Evolutionary conservation across 164 flowering plant species (phyloP), one percentile per base, ranked within the genome.

Genomic region (Brasenia schreberi): DNA sequence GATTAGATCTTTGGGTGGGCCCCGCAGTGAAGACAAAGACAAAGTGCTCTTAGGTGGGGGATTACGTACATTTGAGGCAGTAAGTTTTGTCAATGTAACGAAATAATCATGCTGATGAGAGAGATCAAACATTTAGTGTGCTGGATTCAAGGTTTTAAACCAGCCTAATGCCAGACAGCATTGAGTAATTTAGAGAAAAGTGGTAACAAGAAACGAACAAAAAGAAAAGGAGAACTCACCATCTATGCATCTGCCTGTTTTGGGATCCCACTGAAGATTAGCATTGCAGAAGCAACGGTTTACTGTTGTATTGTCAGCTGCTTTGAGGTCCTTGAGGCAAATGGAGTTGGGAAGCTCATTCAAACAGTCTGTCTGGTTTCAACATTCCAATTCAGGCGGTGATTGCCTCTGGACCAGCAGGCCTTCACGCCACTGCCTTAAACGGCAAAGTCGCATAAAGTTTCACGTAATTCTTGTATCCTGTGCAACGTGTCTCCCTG

Each of bases 391-490:
- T 66, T 87, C 88, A 3, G 75, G 71, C 17, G 88, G 87, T 18
- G 84, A 65, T 64, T 80, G 70, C 93, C 93, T 85, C 65, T 85
- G 93, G 62, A 85, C 81, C 73, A 85, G 89, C 72, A 87, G 44
- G 0, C 93, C 93, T 70, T 84, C 85, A 67, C 81, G 82, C 90
- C 90, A 87, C 52, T 80, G 75, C 42, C 45, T 73, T 0, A 80
- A 75, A 3, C n/a, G n/a, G 85, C 70, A 58, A 73, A 77, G 14
- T 67, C 0, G 75, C 69, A 71, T 85, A 78, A 70, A 85, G 69
- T 66, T 78, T 74, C 68, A 87, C 74, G 64, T 85, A 75, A 81
- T 89, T 87, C 72, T 87, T 80, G 62, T 82, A 85, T 7, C 84
- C 89, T 71, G 49, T 73, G 59, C 93, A 87, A 12, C 89, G 88